Evolutionary conservation across 306 rosid genomes (phyloP), one percentile per base, ranked within the genome.

Genomic region (Herpetospermum pedunculosum): DNA sequence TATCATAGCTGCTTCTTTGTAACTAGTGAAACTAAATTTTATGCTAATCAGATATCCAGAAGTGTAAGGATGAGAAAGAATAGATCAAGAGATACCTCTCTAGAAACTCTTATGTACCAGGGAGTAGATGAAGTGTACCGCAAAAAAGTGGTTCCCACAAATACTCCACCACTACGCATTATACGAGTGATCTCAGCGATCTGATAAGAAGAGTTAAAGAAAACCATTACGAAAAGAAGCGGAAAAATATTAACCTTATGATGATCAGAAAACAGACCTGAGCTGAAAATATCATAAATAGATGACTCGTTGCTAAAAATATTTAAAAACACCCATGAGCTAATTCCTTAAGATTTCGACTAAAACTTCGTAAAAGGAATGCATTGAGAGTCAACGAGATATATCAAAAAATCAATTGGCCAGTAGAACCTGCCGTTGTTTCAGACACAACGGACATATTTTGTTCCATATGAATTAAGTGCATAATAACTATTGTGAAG

Each of bases 71-170:
- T 35, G 15, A 38, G 13, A 19, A 16, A 37, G 69, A 6, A 63
- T n/a, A 63, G 70, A 63, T 63, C 11, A 19, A 25, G 47, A 14
- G 75, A 75, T 86, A 90, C 98, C 96, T 82, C 83, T 80, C 89
- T 84, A 18, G 85, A 53, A 77, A 78, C 77, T 75, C 88, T 85
- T 37, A 82, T 0, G 71, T 87, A 34, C 89, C 76, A 58, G 41
- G 93, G 92, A 72, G 88, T 88, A 64, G 89, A 88, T 16, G 91
- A 74, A 80, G 82, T 83, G 75, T 88, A 85, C 35, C 89, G 90
- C 84, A 90, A 83, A 80, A 92, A 92, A 43, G 98, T 88, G 77
- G 93, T 88, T 78, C 98, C 98, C 5, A 88, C 98, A 80, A 92
- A 90, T 72, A 84, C 65, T 44, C 97, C 98, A 58, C 97, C 96